phyloP scores from a whole-genome alignment of 257 asterid genomes.

The Ballota nigra region DNA sequence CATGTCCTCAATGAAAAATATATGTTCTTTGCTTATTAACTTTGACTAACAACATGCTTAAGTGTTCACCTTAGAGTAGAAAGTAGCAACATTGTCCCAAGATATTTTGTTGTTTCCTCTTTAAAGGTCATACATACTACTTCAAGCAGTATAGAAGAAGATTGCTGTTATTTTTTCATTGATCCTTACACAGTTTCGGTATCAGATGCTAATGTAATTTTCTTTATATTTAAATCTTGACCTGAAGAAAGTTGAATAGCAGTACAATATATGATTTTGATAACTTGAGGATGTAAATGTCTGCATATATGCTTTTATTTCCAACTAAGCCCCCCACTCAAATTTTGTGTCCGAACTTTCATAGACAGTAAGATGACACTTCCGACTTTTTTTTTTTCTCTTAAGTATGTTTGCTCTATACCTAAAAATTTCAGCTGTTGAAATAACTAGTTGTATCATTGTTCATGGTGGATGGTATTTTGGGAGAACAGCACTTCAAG shows the following conservation, averaged over 20 bases:
- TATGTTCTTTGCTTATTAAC: slow-evolving; percentile 3
- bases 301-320: background rate
- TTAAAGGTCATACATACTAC: slow-evolving; percentile 6
- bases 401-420: background rate
- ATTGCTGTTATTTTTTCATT: slow-evolving; percentile 6
- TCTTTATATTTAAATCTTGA: background rate
- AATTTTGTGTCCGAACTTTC: background rate
- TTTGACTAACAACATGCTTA: background rate
- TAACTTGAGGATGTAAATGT: background rate
- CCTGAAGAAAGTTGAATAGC: background rate
- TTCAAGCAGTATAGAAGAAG: background rate
- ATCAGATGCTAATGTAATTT: background rate
- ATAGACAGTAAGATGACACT: no score
- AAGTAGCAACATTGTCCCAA: background rate
- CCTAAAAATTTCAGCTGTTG: background rate
- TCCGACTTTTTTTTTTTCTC: no score
- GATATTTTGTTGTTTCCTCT: background rate
- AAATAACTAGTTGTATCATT: background rate
- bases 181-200: background rate
- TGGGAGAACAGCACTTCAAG: background rate
- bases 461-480: background rate
- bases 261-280: background rate
- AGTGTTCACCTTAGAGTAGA: background rate
- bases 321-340: background rate
- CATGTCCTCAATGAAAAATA: background rate